Evolutionary conservation across 2,329 filamentous ascomycete species (phyloP).

Genomic region (Phialemonium atrogriseum): DNA sequence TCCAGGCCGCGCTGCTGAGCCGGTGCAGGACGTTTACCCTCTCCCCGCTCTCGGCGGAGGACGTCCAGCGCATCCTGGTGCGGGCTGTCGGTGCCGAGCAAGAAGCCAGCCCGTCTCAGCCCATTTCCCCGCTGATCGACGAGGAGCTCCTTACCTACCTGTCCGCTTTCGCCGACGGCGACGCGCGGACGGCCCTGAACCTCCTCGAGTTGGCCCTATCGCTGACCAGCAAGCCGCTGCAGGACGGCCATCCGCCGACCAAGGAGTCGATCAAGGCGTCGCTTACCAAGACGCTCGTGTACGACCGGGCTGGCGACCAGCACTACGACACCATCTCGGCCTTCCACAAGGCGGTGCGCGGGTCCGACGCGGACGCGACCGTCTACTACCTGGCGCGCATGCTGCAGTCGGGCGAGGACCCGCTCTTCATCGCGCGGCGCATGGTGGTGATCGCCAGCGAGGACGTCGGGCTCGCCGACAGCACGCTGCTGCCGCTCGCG

Average conservation of each 20-base stretch:
- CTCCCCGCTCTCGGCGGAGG: constrained; percentile 60
- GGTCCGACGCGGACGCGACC: constrained; percentile 76
- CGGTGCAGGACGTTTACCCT: constrained; percentile 88
- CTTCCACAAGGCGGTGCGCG: constrained; percentile 91
- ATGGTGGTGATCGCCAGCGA: constrained; percentile 94
- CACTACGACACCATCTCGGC: constrained; percentile 98
- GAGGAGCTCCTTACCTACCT: constrained; percentile 73
- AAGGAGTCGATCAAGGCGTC: constrained; percentile 70
- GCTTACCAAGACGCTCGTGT: constrained; percentile 86
- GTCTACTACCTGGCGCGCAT: constrained; percentile 94
- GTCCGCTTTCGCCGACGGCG: constrained; percentile 79
- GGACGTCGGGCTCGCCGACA: constrained; percentile 87
- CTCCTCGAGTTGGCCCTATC: constrained; percentile 84
- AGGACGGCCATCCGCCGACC: constrained; percentile 42
- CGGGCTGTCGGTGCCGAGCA: constrained; percentile 49
- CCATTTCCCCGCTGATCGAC: constrained; percentile 56
- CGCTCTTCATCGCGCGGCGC: constrained; percentile 81
- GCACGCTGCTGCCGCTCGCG: constrained; percentile 71
- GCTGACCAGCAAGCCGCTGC: constrained; percentile 39
- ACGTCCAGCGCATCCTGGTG: constrained; percentile 65
- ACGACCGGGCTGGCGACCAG: constrained; percentile 89
- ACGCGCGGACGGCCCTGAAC: constrained; percentile 88
- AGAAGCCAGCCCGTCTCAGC: constrained; percentile 9
- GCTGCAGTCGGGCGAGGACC: constrained; percentile 91
- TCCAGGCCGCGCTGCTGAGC: constrained; percentile 79